Percentiles rank a stretch among this genome's conserved stretches.
Evolutionary conservation across 352 stramenopile genomes (phyloP).

Genomic region (Nothophytophthora sp.): DNA sequence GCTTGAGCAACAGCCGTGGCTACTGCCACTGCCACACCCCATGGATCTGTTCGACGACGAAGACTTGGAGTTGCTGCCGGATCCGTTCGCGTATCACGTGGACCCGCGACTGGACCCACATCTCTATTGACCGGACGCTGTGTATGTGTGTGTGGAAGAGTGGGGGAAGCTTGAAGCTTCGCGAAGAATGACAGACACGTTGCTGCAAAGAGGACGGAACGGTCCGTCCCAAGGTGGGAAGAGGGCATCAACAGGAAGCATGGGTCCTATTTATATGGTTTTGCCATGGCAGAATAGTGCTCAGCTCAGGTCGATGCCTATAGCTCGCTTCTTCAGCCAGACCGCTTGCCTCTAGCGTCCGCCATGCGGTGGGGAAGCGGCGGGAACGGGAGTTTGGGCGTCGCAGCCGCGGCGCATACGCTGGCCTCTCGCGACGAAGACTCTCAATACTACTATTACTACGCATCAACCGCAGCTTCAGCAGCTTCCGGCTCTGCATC

Average conservation of each 20-base stretch:
- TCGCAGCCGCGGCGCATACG: constrained; percentile 13
- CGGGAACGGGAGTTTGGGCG: constrained; percentile 11
- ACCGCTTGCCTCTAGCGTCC: background rate
- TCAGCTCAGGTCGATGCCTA: too few relatives aligned
- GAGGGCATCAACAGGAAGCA: too few relatives aligned
- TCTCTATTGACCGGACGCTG: constrained; percentile 18
- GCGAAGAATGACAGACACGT: too few relatives aligned
- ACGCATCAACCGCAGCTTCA: constrained; percentile 11
- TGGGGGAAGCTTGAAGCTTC: background rate
- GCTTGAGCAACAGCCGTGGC: constrained; percentile 8
- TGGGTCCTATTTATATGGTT: too few relatives aligned
- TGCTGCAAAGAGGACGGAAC: too few relatives aligned
- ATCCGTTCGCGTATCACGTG: constrained; percentile 15
- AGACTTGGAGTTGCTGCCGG: constrained; percentile 8
- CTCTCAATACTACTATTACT: constrained; percentile 23
- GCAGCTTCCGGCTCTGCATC: background rate
- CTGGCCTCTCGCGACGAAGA: constrained; percentile 20
- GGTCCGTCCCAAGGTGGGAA: too few relatives aligned
- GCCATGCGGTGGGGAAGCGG: constrained; percentile 26
- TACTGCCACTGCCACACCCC: constrained; percentile 6
- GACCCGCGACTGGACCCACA: constrained; percentile 2
- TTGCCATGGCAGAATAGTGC: too few relatives aligned
- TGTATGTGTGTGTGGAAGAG: background rate
- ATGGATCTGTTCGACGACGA: constrained; percentile 14
- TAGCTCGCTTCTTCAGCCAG: background rate